Conservation (phyloP, 495 filamentous ascomycete genomes). For the Aspergillus heteromorphus region DNA sequence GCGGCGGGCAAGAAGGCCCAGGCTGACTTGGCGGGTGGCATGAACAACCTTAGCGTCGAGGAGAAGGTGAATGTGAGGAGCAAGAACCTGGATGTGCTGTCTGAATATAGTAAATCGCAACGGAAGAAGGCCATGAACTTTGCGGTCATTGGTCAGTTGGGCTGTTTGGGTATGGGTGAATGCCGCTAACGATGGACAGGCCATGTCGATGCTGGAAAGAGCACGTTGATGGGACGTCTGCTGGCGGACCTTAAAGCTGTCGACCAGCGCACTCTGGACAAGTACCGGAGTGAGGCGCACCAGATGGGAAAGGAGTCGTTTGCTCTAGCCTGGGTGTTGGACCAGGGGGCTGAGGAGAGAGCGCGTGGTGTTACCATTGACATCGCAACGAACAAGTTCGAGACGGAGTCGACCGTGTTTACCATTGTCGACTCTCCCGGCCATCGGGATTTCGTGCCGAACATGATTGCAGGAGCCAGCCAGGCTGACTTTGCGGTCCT, state of each 20-base stretch:
- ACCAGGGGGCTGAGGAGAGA: constrained; percentile 83
- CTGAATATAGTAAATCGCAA: constrained; percentile 69
- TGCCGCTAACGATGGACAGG: constrained; percentile 42
- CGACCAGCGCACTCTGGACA: constrained; percentile 80
- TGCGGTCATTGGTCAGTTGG: constrained; percentile 77
- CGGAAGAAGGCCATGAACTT: constrained; percentile 85
- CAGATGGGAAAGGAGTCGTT: constrained; percentile 93
- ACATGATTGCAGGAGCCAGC: constrained; percentile 96
- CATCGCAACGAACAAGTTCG: constrained; percentile 89
- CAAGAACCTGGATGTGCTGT: constrained; percentile 80
- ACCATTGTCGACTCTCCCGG: constrained; percentile 95
- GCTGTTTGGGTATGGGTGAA: not conserved
- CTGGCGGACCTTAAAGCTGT: constrained; percentile 84
- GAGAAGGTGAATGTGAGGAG: constrained; percentile 70
- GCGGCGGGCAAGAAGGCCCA: constrained; percentile 37
- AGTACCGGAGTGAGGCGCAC: constrained; percentile 80
- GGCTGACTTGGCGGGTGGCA: constrained; percentile 36
- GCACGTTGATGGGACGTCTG: constrained; percentile 94
- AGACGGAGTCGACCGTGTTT: constrained; percentile 78
- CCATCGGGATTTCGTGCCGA: constrained; percentile 92
- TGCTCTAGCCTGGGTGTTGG: constrained; percentile 92
- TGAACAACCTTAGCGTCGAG: constrained; percentile 59
- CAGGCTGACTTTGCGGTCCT: constrained; percentile 96
- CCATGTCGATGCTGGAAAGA: constrained; percentile 96
- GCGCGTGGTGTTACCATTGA: constrained; percentile 93